A percentile compares a stretch with the other conserved stretches of the same genome.
Evolutionary conservation across 2,329 filamentous ascomycete genomes (phyloP).

Genomic region (Aspergillus nomiae): DNA sequence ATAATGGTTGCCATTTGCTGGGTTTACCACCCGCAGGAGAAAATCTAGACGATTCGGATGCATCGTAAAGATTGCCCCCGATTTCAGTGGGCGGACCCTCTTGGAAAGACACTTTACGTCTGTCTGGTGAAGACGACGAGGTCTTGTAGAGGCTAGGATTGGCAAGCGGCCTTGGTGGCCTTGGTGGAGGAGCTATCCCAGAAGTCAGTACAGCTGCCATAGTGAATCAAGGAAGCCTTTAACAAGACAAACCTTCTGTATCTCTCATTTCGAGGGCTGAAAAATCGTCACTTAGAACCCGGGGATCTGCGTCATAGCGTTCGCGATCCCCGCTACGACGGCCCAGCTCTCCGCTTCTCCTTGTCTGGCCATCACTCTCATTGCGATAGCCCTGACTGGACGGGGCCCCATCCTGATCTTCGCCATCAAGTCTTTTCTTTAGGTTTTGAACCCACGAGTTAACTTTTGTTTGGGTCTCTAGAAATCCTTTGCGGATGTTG

Average conservation of each 20-base stretch:
- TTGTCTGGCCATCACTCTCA: slow-evolving; percentile 51
- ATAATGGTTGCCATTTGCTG: slow-evolving; percentile 97
- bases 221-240: not conserved
- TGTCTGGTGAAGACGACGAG: slow-evolving; percentile 56
- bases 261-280: slow-evolving; percentile 64
- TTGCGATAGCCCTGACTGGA: slow-evolving; percentile 32
- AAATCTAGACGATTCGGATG: slow-evolving; percentile 60
- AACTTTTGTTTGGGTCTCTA: slow-evolving; percentile 90
- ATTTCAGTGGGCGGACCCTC: slow-evolving; percentile 77
- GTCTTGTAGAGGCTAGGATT: slow-evolving; percentile 83
- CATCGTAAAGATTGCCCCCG: slow-evolving; percentile 66
- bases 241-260: slow-evolving; percentile 53
- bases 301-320: slow-evolving; percentile 91
- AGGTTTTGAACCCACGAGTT: slow-evolving; percentile 90
- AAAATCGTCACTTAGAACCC: slow-evolving; percentile 89
- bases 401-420: slow-evolving; percentile 67
- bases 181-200: slow-evolving; percentile 53
- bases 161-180: slow-evolving; percentile 65
- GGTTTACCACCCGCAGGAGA: slow-evolving; percentile 60
- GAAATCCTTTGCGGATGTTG: slow-evolving; percentile 90
- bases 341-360: slow-evolving; percentile 62
- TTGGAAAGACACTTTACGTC: slow-evolving; percentile 60
- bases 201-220: slow-evolving; percentile 1
- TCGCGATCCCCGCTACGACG: slow-evolving; percentile 83
- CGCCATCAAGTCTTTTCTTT: slow-evolving; percentile 91